Evolutionary conservation across 2,329 filamentous ascomycete species (phyloP).

Genomic region (Fusarium metavorans): DNA sequence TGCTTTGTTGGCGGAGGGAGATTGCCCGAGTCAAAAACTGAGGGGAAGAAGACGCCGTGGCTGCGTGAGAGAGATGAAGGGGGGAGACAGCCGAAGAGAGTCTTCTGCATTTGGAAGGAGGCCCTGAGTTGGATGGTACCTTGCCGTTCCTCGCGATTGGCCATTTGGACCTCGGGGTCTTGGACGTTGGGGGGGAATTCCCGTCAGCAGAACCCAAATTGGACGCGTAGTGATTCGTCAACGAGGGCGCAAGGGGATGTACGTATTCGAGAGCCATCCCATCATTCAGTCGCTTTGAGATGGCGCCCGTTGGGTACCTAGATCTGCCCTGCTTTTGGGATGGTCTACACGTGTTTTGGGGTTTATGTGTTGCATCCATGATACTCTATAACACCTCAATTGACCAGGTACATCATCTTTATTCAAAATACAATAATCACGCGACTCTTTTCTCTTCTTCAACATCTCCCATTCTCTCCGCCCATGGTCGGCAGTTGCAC

Average conservation of each 20-base stretch:
- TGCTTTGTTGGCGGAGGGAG: conserved; percentile 22
- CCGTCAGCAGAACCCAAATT: conserved; percentile 35
- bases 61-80: conserved; percentile 35
- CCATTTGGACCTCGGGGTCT: conserved; percentile 24
- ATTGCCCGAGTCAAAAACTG: conserved; percentile 37
- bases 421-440: not conserved
- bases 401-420: not conserved
- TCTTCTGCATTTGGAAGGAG: conserved; percentile 39
- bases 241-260: conserved; percentile 20
- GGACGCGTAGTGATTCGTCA: conserved; percentile 37
- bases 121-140: conserved; percentile 35
- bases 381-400: not conserved
- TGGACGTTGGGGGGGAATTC: conserved; percentile 15
- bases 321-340: not conserved
- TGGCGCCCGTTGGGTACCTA: not conserved
- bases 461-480: conserved; percentile 4
- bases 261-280: conserved; percentile 6
- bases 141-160: conserved; percentile 35
- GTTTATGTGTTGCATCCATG: not conserved
- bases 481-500: conserved; percentile 37
- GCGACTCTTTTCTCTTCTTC: conserved; percentile 17
- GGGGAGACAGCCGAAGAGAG: conserved; percentile 34
- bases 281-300: not conserved
- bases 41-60: conserved; percentile 39
- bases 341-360: not conserved